Percentiles rank a stretch among this genome's conserved stretches.
These are phyloP conservation scores for Colletotrichum sp. DNA, from an alignment of 2,329 filamentous ascomycete genomes.

Conservation along the genomic window DNA sequence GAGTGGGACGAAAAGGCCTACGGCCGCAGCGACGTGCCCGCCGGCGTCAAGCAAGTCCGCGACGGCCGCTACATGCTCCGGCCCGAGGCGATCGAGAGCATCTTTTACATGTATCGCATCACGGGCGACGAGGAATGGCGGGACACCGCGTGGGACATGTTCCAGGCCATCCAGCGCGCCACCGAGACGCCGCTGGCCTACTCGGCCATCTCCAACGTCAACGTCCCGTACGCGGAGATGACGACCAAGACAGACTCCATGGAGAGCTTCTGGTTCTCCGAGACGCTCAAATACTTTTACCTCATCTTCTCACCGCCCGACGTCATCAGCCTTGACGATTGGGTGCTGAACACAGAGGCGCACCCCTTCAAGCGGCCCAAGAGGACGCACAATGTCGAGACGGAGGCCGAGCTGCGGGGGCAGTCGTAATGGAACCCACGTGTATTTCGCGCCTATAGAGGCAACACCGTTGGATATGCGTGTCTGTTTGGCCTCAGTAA, in stretches of 20 bases:
- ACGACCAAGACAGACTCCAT: constrained; percentile 23
- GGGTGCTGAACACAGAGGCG: constrained; percentile 67
- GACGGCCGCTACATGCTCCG: constrained; percentile 49
- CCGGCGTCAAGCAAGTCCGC: constrained; percentile 62
- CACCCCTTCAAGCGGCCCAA: constrained; percentile 49
- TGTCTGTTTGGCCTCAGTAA: not conserved
- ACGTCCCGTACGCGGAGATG: not conserved
- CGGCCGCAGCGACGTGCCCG: constrained; percentile 38
- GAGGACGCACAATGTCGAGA: constrained; percentile 13
- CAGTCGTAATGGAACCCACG: not conserved
- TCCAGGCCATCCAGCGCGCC: constrained; percentile 43
- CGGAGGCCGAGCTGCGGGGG: not conserved
- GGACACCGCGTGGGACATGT: constrained; percentile 54
- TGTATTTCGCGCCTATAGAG: not conserved
- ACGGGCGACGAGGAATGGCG: constrained; percentile 49
- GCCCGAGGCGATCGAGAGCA: constrained; percentile 57
- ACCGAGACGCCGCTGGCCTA: constrained; percentile 49
- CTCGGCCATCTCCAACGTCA: constrained; percentile 38
- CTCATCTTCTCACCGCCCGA: constrained; percentile 71
- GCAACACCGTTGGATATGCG: not conserved
- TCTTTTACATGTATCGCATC: constrained; percentile 57
- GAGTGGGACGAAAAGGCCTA: constrained; percentile 32
- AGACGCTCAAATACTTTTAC: constrained; percentile 82
- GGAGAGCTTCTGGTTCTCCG: constrained; percentile 72
- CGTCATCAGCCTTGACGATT: constrained; percentile 71